These are phyloP conservation scores for Erigeron philadelphicus DNA, from an alignment of 140 eudicot genomes.

Conservation along the genomic window DNA sequence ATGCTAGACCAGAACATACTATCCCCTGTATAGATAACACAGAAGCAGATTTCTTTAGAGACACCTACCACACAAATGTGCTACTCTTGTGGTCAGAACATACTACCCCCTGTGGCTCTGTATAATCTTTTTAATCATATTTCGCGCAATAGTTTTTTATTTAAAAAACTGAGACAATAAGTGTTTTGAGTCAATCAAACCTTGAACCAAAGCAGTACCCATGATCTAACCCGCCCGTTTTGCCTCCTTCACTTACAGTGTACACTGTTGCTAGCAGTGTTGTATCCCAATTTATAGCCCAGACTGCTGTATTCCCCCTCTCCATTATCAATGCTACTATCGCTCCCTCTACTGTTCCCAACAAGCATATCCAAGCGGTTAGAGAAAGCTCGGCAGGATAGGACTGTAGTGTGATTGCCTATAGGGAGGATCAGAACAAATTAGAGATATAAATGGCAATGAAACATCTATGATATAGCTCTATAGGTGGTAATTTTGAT, in stretches of 20 bases:
- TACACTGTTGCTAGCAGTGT: constrained; percentile 2
- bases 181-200: no score
- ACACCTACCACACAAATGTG: neutral
- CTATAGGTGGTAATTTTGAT: neutral
- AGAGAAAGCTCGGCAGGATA: constrained; percentile 15
- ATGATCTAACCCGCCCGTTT: no score
- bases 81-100: neutral
- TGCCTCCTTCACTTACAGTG: neutral
- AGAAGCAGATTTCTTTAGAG: neutral
- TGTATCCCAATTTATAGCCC: constrained; percentile 12
- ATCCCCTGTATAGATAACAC: constrained; percentile 52
- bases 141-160: no score
- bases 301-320: neutral
- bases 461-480: neutral
- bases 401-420: constrained; percentile 12
- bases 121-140: no score
- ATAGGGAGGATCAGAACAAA: neutral
- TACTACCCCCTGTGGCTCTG: no score
- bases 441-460: neutral
- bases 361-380: constrained; percentile 7
- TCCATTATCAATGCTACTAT: neutral
- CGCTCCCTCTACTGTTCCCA: constrained; percentile 19
- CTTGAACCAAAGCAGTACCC: no score
- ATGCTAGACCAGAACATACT: constrained; percentile 82
- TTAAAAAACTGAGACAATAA: no score